These are phyloP conservation scores for Abrus pulchellus DNA, from an alignment of 306 rosid genomes.

Conservation along the genomic window DNA sequence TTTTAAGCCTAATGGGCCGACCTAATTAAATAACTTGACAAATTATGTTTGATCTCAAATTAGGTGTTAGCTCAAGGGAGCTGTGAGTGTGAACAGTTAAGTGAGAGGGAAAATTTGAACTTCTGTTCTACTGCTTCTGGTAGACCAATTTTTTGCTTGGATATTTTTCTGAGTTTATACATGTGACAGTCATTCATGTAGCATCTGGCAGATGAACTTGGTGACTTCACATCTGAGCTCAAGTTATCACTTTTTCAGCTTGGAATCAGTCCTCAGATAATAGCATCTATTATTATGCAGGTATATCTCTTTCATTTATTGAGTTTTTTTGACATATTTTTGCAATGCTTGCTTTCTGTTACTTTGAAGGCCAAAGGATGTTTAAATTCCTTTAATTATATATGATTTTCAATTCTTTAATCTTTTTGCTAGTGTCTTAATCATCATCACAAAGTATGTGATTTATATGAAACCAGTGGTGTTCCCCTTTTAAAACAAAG, in stretches of 20 bases:
- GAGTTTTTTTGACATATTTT: conserved; percentile 16
- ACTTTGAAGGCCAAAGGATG: conserved; percentile 40
- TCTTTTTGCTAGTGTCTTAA: not conserved
- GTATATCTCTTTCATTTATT: conserved; percentile 53
- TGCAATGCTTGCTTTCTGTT: conserved; percentile 34
- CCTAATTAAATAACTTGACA: too few species aligned
- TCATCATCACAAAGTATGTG: not conserved
- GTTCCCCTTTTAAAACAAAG: conserved; percentile 27
- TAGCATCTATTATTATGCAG: conserved; percentile 98
- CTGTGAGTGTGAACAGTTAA: conserved; percentile 26
- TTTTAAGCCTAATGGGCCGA: too few species aligned
- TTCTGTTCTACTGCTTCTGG: not conserved
- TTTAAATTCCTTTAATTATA: conserved; percentile 24
- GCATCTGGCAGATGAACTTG: conserved; percentile 94
- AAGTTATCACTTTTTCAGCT: conserved; percentile 97
- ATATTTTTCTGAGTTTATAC: conserved; percentile 48
- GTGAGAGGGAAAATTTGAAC: conserved; percentile 32
- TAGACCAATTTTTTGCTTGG: conserved; percentile 27
- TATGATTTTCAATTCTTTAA: conserved; percentile 17
- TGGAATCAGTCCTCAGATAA: conserved; percentile 97
- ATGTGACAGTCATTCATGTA: conserved; percentile 52
- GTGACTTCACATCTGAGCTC: conserved; percentile 84
- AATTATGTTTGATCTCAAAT: not conserved
- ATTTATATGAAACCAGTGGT: conserved; percentile 20
- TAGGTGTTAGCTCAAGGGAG: conserved; percentile 31